Conservation (phyloP, 2,329 filamentous ascomycete genomes). For the Fusarium hainanense region DNA sequence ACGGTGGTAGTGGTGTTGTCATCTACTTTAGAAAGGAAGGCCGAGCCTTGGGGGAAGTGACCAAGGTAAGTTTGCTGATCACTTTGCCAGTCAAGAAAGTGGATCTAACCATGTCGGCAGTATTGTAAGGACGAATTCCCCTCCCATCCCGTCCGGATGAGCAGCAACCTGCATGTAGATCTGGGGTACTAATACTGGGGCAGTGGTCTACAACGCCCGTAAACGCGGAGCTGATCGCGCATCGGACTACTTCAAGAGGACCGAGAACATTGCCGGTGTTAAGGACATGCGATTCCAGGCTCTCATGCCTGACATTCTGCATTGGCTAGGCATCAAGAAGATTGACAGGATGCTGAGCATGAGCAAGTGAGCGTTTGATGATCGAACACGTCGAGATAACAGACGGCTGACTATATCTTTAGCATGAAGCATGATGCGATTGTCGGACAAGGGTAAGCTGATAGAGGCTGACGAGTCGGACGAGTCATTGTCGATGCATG, state of each 20-base stretch:
- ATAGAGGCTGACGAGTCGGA: conserved; percentile 4
- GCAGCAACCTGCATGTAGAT: conserved; percentile 11
- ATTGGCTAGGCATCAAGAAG: conserved; percentile 98
- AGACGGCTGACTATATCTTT: conserved; percentile 46
- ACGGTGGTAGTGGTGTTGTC: conserved; percentile 91
- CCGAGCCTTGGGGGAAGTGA: conserved; percentile 92
- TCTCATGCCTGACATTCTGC: conserved; percentile 95
- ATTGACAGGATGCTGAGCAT: conserved; percentile 99
- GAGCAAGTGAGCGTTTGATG: conserved; percentile 78
- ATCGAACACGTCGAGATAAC: conserved; percentile 16
- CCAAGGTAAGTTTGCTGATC: conserved; percentile 73
- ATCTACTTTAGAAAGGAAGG: conserved; percentile 99
- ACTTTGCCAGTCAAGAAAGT: neutral
- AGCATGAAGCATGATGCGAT: conserved; percentile 94
- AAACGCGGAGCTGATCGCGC: conserved; percentile 84
- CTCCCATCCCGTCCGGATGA: neutral
- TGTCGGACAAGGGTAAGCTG: conserved; percentile 77
- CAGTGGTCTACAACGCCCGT: conserved; percentile 79
- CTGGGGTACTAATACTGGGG: conserved; percentile 34
- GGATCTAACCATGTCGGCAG: conserved; percentile 35
- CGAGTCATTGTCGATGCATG: conserved; percentile 6
- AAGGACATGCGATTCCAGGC: conserved; percentile 98
- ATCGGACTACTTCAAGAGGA: conserved; percentile 94
- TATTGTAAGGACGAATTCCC: conserved; percentile 37
- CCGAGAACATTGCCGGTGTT: conserved; percentile 97